phyloP scores from a whole-genome alignment of 805 yeast genomes.

The Nakazawaea wyomingensis region DNA sequence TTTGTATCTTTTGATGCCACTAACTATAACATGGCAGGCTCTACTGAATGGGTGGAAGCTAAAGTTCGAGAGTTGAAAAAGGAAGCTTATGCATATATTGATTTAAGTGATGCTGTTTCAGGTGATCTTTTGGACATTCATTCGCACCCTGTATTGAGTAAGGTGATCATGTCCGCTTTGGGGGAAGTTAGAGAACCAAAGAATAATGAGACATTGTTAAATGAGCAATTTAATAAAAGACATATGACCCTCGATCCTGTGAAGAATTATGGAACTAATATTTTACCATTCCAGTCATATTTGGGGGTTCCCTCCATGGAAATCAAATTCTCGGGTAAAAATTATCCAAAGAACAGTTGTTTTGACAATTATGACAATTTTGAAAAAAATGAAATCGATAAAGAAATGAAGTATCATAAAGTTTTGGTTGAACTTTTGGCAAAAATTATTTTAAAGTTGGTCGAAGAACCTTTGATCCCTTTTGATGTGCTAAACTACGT shows the following conservation, averaged over 20 bases:
- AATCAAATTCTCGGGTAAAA: conserved; percentile 39
- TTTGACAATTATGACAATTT: conserved; percentile 60
- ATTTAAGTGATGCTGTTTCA: conserved; percentile 61
- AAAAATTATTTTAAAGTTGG: conserved; percentile 47
- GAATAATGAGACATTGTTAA: conserved; percentile 19
- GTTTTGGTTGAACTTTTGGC: conserved; percentile 54
- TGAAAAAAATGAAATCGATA: conserved; percentile 43
- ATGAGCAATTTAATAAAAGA: conserved; percentile 13
- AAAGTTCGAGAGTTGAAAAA: conserved; percentile 46
- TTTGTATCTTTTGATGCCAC: conserved; percentile 83
- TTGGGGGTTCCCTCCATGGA: conserved; percentile 70
- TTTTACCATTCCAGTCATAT: conserved; percentile 57
- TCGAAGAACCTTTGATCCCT: conserved; percentile 76
- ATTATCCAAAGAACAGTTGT: conserved; percentile 52
- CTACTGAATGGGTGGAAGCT: conserved; percentile 69
- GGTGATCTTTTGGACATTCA: conserved; percentile 48
- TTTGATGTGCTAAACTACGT: conserved; percentile 49
- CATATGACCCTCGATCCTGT: conserved; percentile 8
- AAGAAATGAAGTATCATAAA: conserved; percentile 48
- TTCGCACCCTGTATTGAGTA: conserved; percentile 61
- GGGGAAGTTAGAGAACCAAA: conserved; percentile 22
- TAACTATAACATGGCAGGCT: conserved; percentile 77
- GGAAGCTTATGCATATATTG: conserved; percentile 67
- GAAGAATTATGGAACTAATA: conserved; percentile 44
- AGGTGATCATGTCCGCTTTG: conserved; percentile 39